Conservation (phyloP, 805 yeast species). For the Metschnikowia corniflorae region DNA sequence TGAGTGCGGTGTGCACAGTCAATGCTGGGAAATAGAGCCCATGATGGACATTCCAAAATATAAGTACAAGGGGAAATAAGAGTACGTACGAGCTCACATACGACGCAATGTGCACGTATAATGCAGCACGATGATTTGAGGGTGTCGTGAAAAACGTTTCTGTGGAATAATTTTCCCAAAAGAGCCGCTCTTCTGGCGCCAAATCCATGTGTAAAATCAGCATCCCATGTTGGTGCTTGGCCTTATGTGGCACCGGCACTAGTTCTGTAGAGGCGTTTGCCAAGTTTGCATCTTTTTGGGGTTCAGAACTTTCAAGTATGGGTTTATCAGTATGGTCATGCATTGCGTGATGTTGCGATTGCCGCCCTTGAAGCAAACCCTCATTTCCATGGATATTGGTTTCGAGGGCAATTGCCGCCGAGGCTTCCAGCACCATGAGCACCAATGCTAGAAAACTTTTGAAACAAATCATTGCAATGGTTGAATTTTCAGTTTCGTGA, state of each 20-base stretch:
- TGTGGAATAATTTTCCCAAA: constrained; percentile 77
- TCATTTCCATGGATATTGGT: too few relatives aligned
- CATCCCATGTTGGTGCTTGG: constrained; percentile 57
- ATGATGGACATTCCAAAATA: constrained; percentile 58
- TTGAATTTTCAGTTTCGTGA: too few relatives aligned
- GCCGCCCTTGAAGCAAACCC: too few relatives aligned
- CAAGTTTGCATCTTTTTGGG: too few relatives aligned
- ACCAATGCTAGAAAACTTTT: too few relatives aligned
- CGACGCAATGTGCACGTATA: constrained; percentile 53
- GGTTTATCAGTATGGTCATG: too few relatives aligned
- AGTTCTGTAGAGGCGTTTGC: background rate
- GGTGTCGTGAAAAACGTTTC: constrained; percentile 65
- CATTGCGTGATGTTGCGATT: too few relatives aligned
- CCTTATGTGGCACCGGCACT: constrained; percentile 34
- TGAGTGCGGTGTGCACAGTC: constrained; percentile 41
- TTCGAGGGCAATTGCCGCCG: too few relatives aligned
- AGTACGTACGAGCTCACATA: constrained; percentile 45
- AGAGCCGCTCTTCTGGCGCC: constrained; percentile 66
- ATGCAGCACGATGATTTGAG: constrained; percentile 45
- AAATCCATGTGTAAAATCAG: constrained; percentile 69
- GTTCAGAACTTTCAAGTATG: too few relatives aligned
- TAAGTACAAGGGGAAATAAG: constrained; percentile 65
- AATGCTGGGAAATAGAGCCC: constrained; percentile 33
- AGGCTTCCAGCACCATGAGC: too few relatives aligned
- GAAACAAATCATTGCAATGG: too few relatives aligned